A percentile compares a stretch with the other conserved stretches of the same genome.
phyloP scores from a whole-genome alignment of 306 rosid genomes.

The Rosa multiflora region DNA sequence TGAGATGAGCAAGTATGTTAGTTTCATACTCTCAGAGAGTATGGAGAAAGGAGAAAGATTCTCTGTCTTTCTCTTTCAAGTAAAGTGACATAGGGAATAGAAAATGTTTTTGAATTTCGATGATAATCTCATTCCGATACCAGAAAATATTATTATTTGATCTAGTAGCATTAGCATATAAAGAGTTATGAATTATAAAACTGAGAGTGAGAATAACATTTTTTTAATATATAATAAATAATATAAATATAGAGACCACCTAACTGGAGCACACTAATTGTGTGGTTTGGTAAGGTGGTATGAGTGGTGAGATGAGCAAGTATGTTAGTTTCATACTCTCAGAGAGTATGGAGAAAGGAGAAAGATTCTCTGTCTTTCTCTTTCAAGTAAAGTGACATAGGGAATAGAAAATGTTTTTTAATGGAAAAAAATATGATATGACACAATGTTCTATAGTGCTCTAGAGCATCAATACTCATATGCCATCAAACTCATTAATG shows the following conservation, averaged over 20 bases:
- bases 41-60: background rate
- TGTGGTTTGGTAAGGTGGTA: background rate
- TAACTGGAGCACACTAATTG: background rate
- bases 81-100: background rate
- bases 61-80: background rate
- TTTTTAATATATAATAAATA: background rate
- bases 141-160: too few relatives aligned
- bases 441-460: background rate
- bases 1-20: conserved; percentile 6
- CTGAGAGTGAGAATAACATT: background rate
- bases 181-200: background rate
- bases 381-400: background rate
- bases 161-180: background rate
- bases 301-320: conserved; percentile 4
- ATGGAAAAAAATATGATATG: background rate
- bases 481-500: background rate
- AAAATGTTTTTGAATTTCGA: too few relatives aligned
- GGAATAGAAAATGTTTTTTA: background rate
- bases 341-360: background rate
- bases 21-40: conserved; percentile 19
- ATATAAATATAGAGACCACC: background rate
- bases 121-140: too few relatives aligned
- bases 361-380: conserved; percentile 1
- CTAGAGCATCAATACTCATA: background rate
- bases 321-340: conserved; percentile 14